Evolutionary conservation across 805 yeast genomes (phyloP).

Genomic region (Sugiyamaella mastotermitis): DNA sequence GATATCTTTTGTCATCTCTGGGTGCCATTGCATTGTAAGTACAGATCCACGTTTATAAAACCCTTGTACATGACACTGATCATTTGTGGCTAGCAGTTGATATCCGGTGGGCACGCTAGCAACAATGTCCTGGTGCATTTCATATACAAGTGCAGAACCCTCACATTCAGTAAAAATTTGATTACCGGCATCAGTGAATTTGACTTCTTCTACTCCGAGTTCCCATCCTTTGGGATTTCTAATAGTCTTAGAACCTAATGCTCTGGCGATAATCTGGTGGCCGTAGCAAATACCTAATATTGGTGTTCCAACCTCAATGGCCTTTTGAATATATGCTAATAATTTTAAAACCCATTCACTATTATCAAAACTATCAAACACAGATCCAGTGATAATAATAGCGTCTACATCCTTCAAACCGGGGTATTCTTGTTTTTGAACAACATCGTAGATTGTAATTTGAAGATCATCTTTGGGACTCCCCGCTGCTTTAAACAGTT

Average conservation of each 20-base stretch:
- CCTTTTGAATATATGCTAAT: constrained; percentile 23
- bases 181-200: constrained; percentile 39
- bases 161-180: constrained; percentile 29
- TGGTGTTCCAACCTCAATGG: constrained; percentile 16
- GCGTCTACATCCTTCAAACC: constrained; percentile 24
- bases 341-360: constrained; percentile 32
- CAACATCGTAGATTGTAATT: constrained; percentile 28
- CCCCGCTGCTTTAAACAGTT: constrained; percentile 26
- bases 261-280: constrained; percentile 69
- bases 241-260: constrained; percentile 55
- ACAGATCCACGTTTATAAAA: constrained; percentile 45
- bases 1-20: constrained; percentile 54
- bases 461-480: constrained; percentile 13
- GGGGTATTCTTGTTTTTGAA: constrained; percentile 26
- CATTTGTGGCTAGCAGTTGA: constrained; percentile 47
- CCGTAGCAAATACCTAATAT: constrained; percentile 69
- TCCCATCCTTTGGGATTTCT: constrained; percentile 69
- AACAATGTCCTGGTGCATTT: constrained; percentile 56
- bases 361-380: constrained; percentile 29
- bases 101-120: constrained; percentile 36
- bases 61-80: constrained; percentile 61
- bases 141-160: constrained; percentile 37
- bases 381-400: constrained; percentile 35
- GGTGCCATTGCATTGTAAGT: constrained; percentile 84
- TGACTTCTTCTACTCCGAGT: constrained; percentile 50